Percentiles rank a stretch among this genome's conserved stretches.
Conservation (phyloP, 2,329 filamentous ascomycete species). For the Trichoderma arundinaceum region DNA sequence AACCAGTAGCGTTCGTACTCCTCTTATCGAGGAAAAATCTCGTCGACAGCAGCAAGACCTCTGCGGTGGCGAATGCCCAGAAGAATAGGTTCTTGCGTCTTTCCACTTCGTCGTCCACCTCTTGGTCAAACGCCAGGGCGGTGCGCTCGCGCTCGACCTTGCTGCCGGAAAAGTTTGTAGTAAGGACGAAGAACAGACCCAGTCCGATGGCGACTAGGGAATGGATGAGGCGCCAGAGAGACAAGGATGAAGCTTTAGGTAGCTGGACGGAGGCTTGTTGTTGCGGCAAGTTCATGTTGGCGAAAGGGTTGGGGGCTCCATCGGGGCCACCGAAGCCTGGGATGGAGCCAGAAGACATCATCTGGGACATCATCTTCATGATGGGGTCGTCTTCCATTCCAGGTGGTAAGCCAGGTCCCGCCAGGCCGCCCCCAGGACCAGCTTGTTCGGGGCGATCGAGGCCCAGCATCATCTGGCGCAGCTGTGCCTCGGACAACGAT, state of each 20-base stretch:
- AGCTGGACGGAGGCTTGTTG: constrained; percentile 44
- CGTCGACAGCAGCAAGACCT: constrained; percentile 73
- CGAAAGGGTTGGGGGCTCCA: constrained; percentile 44
- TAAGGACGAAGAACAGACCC: constrained; percentile 71
- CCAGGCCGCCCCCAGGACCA: constrained; percentile 43
- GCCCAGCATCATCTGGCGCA: constrained; percentile 69
- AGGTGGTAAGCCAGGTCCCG: constrained; percentile 37
- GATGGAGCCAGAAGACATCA: constrained; percentile 53
- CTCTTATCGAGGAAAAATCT: constrained; percentile 73
- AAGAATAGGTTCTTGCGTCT: constrained; percentile 61
- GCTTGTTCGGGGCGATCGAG: constrained; percentile 49
- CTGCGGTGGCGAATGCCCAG: constrained; percentile 79
- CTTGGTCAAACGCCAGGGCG: constrained; percentile 38
- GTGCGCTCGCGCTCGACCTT: constrained; percentile 62
- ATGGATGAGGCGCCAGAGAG: constrained; percentile 75
- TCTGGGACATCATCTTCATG: constrained; percentile 75
- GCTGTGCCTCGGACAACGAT: constrained; percentile 60
- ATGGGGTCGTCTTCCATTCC: constrained; percentile 45
- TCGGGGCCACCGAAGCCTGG: constrained; percentile 42
- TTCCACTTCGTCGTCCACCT: constrained; percentile 40
- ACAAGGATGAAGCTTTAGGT: constrained; percentile 46
- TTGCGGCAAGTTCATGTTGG: constrained; percentile 47
- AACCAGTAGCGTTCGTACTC: constrained; percentile 61
- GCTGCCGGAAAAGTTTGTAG: constrained; percentile 71
- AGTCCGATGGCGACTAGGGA: constrained; percentile 72